Evolutionary conservation across 768 basidiomycete genomes (phyloP).

Genomic region (Mycena floridula): DNA sequence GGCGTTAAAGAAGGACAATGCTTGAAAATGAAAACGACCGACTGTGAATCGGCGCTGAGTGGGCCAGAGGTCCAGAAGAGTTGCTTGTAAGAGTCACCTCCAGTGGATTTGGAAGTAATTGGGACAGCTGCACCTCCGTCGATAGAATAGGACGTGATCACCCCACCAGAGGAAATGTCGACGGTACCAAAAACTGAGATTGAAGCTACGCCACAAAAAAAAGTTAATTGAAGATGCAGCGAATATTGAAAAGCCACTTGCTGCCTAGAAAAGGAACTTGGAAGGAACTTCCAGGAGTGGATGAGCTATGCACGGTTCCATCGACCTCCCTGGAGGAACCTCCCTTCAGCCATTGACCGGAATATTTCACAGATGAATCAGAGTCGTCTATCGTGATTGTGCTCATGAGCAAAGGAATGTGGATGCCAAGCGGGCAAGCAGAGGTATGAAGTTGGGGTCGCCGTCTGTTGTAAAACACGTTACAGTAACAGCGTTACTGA

Average conservation of each 20-base stretch:
- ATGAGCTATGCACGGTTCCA: slow-evolving; percentile 27
- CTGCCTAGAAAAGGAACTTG: slow-evolving; percentile 28
- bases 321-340: slow-evolving; percentile 20
- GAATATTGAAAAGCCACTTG: no score
- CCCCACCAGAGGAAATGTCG: slow-evolving; percentile 28
- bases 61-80: slow-evolving; percentile 28
- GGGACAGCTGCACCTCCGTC: slow-evolving; percentile 21
- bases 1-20: not conserved
- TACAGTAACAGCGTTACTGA: no score
- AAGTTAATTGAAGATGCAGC: no score
- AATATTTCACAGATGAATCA: slow-evolving; percentile 24
- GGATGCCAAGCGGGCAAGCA: no score
- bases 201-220: slow-evolving; percentile 26
- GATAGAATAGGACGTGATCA: slow-evolving; percentile 27
- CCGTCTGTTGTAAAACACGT: no score
- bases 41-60: slow-evolving; percentile 24
- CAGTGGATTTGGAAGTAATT: slow-evolving; percentile 19
- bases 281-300: slow-evolving; percentile 25
- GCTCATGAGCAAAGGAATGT: slow-evolving; percentile 9
- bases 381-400: slow-evolving; percentile 27
- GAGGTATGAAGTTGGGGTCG: no score
- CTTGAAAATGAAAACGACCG: slow-evolving; percentile 10
- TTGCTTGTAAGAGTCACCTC: slow-evolving; percentile 22
- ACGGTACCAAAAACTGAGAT: slow-evolving; percentile 29
- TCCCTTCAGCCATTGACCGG: slow-evolving; percentile 26